Conservation (phyloP, 495 filamentous ascomycete genomes). For the Xylona heveae region DNA sequence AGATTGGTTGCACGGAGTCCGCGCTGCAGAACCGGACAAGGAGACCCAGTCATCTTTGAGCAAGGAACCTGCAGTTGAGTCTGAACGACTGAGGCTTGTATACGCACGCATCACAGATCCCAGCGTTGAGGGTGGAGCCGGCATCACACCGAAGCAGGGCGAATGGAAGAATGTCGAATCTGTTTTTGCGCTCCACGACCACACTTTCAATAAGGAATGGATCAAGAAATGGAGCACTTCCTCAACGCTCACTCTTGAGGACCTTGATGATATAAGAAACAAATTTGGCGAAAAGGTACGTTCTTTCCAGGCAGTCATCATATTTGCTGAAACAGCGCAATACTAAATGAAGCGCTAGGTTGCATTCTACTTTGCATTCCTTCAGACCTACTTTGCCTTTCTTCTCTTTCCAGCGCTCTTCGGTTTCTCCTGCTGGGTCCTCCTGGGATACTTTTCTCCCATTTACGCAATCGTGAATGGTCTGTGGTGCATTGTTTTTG, state of each 20-base stretch:
- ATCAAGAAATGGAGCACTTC: constrained; percentile 72
- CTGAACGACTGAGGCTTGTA: constrained; percentile 69
- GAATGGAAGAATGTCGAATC: constrained; percentile 70
- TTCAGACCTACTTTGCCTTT: constrained; percentile 81
- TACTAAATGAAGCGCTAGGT: constrained; percentile 22
- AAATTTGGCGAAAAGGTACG: constrained; percentile 70
- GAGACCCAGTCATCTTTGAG: constrained; percentile 40
- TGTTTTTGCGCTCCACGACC: constrained; percentile 78
- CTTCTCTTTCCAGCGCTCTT: constrained; percentile 67
- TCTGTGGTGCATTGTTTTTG: constrained; percentile 76
- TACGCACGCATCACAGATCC: constrained; percentile 75
- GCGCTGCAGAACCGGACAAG: constrained; percentile 54
- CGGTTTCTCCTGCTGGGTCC: constrained; percentile 58
- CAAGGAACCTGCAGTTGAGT: constrained; percentile 56
- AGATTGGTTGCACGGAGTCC: constrained; percentile 90
- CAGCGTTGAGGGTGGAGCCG: constrained; percentile 64
- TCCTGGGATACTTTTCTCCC: constrained; percentile 68
- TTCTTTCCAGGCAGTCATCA: background rate
- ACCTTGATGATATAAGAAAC: constrained; percentile 69
- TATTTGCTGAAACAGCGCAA: background rate
- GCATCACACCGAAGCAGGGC: constrained; percentile 62
- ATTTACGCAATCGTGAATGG: constrained; percentile 65
- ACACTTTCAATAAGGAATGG: constrained; percentile 73
- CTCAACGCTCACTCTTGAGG: constrained; percentile 54
- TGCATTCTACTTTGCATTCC: constrained; percentile 90